Base-by-base conservation (phyloP, 352 stramenopile species). In the Globisporangium abappressorium region DNA sequence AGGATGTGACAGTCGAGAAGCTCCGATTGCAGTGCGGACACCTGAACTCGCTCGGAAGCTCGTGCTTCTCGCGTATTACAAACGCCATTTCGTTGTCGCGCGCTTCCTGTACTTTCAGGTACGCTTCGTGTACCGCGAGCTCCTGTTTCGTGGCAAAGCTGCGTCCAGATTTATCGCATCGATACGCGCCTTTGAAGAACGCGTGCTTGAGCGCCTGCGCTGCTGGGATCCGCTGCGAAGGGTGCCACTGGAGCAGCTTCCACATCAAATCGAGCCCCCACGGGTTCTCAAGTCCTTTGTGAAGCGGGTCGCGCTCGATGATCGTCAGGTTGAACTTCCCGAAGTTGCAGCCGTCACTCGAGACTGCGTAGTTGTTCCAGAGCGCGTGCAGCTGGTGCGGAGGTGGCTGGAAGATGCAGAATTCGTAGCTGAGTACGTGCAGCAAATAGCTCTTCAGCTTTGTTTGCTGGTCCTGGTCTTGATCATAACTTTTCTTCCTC, bases 321-420 rank as follows among this genome's bases (percentile, higher is more conserved):
- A 99, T 80, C n/a, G 93, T 97, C 68, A 81, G 81, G 49, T 98
- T 95, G 74, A 98, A 98, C 57, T 92, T 85, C n/a, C 82, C 78
- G 33, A 98, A 85, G 62, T 89, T 91, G 71, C 90, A 98, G 33
- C 79, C 87, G 53, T 92, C 83, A n/a, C 75, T 87, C 26, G 89
- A 80, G 14, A 94, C 74, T 0, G 86, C 86, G 65, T 93, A 90
- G 41, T 81, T 82, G 22, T 84, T 72, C 81, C 78, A 93, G 56
- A 90, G 70, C 47, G 74, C 73, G 24, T 78, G 81, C 18, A 91
- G 66, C 59, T 91, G 79, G 41, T 81, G 73, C 24, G 79, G 68
- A 20, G 81, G 72, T 51, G 82, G 84, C 71, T 89, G 81, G 65
- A 86, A 94, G 58, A 94, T 91, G 68, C 86, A 94, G 63, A 94